Percentiles rank a stretch among this genome's conserved stretches.
Conservation (phyloP, 768 basidiomycete species). For the Strobilomyces echinocephalus region DNA sequence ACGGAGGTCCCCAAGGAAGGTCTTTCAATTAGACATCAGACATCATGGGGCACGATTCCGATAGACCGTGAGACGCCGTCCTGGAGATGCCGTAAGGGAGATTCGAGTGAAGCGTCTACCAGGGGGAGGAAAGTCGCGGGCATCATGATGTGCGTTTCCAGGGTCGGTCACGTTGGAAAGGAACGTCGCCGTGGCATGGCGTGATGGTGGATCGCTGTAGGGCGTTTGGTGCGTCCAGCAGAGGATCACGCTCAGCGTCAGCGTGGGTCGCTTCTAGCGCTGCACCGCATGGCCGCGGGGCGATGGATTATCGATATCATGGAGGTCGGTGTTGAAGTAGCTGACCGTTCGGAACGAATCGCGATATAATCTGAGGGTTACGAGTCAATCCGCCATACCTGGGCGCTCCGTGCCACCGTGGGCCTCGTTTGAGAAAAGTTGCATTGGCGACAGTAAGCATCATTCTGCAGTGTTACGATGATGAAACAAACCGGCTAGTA, state of each 20-base stretch:
- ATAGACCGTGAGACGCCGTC: not conserved
- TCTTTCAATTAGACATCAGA: not conserved
- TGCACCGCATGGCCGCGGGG: not conserved
- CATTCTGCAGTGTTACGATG: not conserved
- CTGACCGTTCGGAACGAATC: not conserved
- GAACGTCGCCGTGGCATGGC: not conserved
- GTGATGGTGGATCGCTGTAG: conserved; percentile 1
- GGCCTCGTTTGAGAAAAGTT: not conserved
- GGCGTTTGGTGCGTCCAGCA: not conserved
- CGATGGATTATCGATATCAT: not conserved
- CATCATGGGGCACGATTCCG: not conserved
- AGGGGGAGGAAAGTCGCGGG: too few species aligned
- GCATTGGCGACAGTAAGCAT: not conserved
- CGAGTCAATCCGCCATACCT: not conserved
- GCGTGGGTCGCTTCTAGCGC: not conserved
- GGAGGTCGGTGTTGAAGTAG: not conserved
- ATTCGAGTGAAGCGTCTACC: not conserved
- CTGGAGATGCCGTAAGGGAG: not conserved
- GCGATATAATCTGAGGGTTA: not conserved
- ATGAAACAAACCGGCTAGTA: not conserved
- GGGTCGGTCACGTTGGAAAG: not conserved
- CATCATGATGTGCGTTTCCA: not conserved
- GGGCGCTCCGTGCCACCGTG: not conserved
- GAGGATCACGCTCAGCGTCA: not conserved
- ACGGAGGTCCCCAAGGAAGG: not conserved